Conservation (phyloP, 2,329 filamentous ascomycete species). For the Microsporum canis region DNA sequence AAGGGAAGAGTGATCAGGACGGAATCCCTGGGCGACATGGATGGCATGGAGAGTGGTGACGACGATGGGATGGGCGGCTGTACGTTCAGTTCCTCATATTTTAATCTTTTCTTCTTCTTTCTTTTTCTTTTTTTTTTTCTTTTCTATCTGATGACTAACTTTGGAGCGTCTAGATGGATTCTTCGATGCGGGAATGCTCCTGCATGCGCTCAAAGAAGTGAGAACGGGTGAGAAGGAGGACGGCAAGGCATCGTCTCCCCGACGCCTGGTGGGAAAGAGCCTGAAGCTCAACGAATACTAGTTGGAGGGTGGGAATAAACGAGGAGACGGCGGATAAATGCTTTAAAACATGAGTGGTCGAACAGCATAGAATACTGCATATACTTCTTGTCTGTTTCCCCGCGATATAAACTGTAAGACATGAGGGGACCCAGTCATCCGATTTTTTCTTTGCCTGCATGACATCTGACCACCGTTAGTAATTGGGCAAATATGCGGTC, state of each 20-base stretch:
- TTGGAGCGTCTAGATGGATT: constrained; percentile 60
- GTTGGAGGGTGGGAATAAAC: constrained; percentile 6
- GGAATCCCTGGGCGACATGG: constrained; percentile 25
- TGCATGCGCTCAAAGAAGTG: constrained; percentile 67
- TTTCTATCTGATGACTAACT: constrained; percentile 9
- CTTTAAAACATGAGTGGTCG: background rate
- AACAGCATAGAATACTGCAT: background rate
- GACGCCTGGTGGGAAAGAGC: constrained; percentile 38
- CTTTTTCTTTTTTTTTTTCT: constrained; percentile 8
- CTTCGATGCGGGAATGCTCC: constrained; percentile 91
- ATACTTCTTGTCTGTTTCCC: background rate
- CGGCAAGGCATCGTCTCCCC: constrained; percentile 28
- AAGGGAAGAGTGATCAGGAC: constrained; percentile 57
- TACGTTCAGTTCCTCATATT: constrained; percentile 44
- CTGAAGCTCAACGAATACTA: constrained; percentile 39
- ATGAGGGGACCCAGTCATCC: background rate
- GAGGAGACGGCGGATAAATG: background rate
- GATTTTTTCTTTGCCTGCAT: background rate
- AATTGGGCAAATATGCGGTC: too few species aligned
- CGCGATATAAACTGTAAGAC: background rate
- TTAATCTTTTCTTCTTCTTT: constrained; percentile 8
- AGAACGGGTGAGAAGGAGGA: constrained; percentile 24
- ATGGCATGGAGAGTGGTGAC: constrained; percentile 51
- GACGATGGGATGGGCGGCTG: constrained; percentile 89
- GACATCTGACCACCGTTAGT: background rate